These are phyloP conservation scores for Aphanocladium album DNA, from an alignment of 2,329 filamentous ascomycete genomes.

Conservation along the genomic window DNA sequence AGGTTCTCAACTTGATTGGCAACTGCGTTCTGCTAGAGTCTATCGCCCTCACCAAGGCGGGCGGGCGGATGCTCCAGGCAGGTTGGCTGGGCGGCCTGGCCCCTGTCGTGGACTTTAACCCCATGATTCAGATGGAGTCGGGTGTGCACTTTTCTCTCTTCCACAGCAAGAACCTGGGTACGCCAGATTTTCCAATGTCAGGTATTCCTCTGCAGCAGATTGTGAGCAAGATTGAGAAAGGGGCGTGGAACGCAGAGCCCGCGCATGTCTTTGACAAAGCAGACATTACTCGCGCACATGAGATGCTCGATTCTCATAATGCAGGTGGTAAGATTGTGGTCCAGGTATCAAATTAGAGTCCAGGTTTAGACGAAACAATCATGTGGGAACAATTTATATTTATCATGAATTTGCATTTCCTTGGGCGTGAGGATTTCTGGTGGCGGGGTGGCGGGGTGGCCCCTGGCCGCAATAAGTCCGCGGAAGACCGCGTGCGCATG, in stretches of 20 bases:
- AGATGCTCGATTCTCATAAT: constrained; percentile 26
- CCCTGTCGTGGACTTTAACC: constrained; percentile 36
- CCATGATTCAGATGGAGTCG: constrained; percentile 38
- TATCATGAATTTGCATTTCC: too few relatives aligned
- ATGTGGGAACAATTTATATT: not conserved
- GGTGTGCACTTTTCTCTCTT: constrained; percentile 43
- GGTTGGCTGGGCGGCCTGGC: constrained; percentile 37
- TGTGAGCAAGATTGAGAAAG: constrained; percentile 30
- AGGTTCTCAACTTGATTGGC: constrained; percentile 34
- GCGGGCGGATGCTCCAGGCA: constrained; percentile 32
- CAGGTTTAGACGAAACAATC: not conserved
- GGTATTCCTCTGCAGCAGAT: constrained; percentile 34
- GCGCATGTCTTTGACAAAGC: constrained; percentile 27
- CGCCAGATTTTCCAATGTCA: constrained; percentile 31
- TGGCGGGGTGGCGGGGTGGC: too few relatives aligned
- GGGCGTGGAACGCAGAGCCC: constrained; percentile 29
- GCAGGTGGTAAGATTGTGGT: constrained; percentile 32
- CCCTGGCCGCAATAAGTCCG: too few relatives aligned
- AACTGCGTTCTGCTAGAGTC: constrained; percentile 35
- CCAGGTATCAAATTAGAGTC: constrained; percentile 7
- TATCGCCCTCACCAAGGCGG: constrained; percentile 15
- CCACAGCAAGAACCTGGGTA: constrained; percentile 33
- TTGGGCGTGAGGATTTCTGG: too few relatives aligned
- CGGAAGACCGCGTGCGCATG: too few relatives aligned
- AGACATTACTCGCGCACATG: constrained; percentile 30